A percentile compares a stretch with the other conserved stretches of the same genome.
phyloP scores from a whole-genome alignment of 2,329 filamentous ascomycete species.

The Ophiostoma himal-ulmi region DNA sequence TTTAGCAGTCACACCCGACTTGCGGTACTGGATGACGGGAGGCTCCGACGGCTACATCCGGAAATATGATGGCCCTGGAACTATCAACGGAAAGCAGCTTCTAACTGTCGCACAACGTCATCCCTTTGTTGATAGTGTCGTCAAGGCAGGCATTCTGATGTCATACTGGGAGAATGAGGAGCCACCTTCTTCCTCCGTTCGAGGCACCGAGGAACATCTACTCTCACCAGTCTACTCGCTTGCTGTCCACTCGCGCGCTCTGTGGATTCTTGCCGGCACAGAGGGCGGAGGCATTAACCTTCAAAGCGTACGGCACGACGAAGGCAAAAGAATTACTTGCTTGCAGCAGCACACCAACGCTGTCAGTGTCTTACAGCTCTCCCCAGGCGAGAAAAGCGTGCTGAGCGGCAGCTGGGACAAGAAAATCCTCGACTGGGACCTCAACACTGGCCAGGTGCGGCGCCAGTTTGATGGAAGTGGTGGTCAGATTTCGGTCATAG shows the following conservation, averaged over 20 bases:
- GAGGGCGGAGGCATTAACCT: conserved; percentile 91
- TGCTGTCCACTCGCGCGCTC: conserved; percentile 78
- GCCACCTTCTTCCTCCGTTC: conserved; percentile 39
- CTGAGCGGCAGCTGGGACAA: conserved; percentile 97
- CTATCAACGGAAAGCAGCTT: conserved; percentile 88
- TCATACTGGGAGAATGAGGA: conserved; percentile 99
- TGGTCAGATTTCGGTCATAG: conserved; percentile 81
- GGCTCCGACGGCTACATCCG: conserved; percentile 93
- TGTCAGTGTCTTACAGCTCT: conserved; percentile 77
- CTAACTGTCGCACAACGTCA: conserved; percentile 93
- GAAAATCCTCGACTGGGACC: conserved; percentile 86
- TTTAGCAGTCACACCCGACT: conserved; percentile 83
- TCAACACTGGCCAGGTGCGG: conserved; percentile 74
- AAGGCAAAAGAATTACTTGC: conserved; percentile 80
- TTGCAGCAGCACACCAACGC: conserved; percentile 82
- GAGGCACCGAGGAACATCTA: conserved; percentile 51
- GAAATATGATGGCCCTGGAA: conserved; percentile 92
- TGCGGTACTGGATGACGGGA: conserved; percentile 91
- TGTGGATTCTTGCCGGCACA: conserved; percentile 87
- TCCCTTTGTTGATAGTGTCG: conserved; percentile 94
- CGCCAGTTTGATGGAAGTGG: conserved; percentile 71
- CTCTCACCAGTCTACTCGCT: conserved; percentile 93
- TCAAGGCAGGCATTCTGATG: conserved; percentile 88
- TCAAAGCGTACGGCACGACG: conserved; percentile 87
- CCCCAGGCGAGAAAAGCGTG: conserved; percentile 78